Base-by-base conservation (phyloP, 768 basidiomycete species). In the Russula ochroleuca region DNA sequence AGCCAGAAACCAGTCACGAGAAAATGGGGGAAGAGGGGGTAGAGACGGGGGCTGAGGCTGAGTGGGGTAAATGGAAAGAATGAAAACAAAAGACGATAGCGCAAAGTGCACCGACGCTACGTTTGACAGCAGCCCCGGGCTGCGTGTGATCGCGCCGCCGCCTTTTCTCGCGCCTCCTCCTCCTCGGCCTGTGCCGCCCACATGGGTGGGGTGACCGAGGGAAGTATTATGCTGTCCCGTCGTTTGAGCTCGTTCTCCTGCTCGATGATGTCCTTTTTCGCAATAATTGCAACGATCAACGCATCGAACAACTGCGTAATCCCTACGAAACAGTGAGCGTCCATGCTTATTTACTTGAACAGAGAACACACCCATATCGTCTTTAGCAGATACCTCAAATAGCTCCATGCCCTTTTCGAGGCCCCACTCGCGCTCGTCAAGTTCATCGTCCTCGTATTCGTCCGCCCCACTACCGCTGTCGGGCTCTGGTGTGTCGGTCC, bases 381-480 rank as follows among this genome's bases (percentile, higher is more conserved):
- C 92, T 75, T 94, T 94, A 58, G 94, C 89, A 49, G 92, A 94
- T 21, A 96, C 92, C 72, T 96, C 92, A 67, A 90, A 92, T 19
- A 95, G 80, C 70, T 90, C 88, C 85, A 94, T 92, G 65, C 85
- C 88, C 72, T 88, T 88, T 71, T 81, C 85, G 43, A 89, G 79
- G 6, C 90, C 88, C 87, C 89, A 91, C 71, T 88, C 88, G 45
- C 77, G 77, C 62, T 83, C 83, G 38, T 83, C 79, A 10, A 71
- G 74, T 9, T 76, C 76, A 21, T 81, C 82, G 6, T 77, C 81
- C 15, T 77, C 79, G 11, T 78, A 74, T 4, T 73, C 79, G 21
- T 90, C 86, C 48, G 83, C 83, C 72, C 82, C 85, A 55, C 80
- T 67, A 23, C 65, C 65, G 21, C 65, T 68, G 1, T 66, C 65